A percentile compares a stretch with the other conserved stretches of the same genome.
phyloP scores from a whole-genome alignment of 2,329 filamentous ascomycete species.

The Pleomassaria siparia region DNA sequence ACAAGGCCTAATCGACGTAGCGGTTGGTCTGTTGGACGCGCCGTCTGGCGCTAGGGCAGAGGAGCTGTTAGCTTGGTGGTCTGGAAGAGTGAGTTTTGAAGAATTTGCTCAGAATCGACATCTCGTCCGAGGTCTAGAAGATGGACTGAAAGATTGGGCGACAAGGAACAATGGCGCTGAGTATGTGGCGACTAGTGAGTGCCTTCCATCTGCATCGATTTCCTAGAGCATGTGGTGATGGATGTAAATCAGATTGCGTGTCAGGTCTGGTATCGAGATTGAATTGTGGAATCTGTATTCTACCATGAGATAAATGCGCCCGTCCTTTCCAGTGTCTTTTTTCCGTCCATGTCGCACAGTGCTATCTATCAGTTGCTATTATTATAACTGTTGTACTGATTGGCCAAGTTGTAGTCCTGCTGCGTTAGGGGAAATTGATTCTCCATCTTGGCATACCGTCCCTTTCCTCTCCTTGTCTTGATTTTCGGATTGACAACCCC shows the following conservation, averaged over 20 bases:
- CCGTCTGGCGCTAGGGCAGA: constrained; percentile 51
- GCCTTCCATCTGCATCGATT: background rate
- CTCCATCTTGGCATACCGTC: background rate
- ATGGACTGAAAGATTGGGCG: constrained; percentile 28
- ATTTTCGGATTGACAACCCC: background rate
- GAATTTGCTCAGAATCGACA: constrained; percentile 40
- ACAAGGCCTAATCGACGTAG: constrained; percentile 47
- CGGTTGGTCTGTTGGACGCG: constrained; percentile 48
- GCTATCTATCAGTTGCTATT: background rate
- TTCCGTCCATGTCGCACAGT: too few species aligned
- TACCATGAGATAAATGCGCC: background rate
- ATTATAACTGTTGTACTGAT: background rate
- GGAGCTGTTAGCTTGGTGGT: constrained; percentile 46
- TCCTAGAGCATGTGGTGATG: background rate
- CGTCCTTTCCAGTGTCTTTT: too few species aligned
- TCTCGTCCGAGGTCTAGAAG: constrained; percentile 41
- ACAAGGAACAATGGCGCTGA: constrained; percentile 8
- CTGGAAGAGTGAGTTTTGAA: constrained; percentile 36
- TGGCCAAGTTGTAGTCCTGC: background rate
- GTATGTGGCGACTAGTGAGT: constrained; percentile 7
- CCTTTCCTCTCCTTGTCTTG: background rate
- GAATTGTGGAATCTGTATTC: too few species aligned
- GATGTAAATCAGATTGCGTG: too few species aligned
- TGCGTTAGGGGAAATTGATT: background rate
- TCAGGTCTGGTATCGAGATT: too few species aligned